Evolutionary conservation across 805 yeast genomes (phyloP).

Genomic region (Suhomyces prunicola): DNA sequence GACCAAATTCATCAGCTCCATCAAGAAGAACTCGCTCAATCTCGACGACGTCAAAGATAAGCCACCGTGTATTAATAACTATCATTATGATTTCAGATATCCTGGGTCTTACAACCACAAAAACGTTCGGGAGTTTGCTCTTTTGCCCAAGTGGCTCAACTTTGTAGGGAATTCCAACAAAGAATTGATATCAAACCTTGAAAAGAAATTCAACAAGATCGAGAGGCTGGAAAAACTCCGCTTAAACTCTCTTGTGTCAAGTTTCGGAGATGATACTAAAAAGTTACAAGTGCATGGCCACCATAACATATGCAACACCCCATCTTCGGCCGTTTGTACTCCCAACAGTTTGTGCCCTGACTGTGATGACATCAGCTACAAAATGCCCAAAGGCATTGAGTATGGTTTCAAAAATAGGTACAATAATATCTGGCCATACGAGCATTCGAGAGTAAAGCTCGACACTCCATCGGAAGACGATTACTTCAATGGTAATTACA

Average conservation of each 20-base stretch:
- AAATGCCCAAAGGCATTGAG: conserved; percentile 43
- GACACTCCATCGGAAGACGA: conserved; percentile 29
- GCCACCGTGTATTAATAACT: neutral
- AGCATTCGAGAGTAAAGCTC: conserved; percentile 43
- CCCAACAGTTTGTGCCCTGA: conserved; percentile 42
- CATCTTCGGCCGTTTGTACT: conserved; percentile 26
- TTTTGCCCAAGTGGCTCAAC: conserved; percentile 33
- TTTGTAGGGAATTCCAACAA: conserved; percentile 20
- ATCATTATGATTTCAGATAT: conserved; percentile 7
- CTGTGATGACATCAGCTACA: conserved; percentile 39
- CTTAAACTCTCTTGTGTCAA: conserved; percentile 15
- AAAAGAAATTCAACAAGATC: conserved; percentile 32
- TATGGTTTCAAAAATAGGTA: conserved; percentile 32
- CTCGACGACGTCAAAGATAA: neutral
- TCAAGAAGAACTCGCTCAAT: conserved; percentile 28
- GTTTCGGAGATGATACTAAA: neutral
- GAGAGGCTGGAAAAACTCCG: conserved; percentile 40
- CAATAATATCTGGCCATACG: conserved; percentile 48
- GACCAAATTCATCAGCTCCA: conserved; percentile 33
- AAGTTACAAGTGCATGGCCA: neutral
- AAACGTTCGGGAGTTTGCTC: conserved; percentile 1
- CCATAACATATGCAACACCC: neutral
- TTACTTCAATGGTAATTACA: conserved; percentile 46
- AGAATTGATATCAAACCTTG: conserved; percentile 22
- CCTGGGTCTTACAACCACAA: conserved; percentile 4